Percentiles rank a stretch among this genome's conserved stretches.
Conservation (phyloP, 2,329 filamentous ascomycete genomes). For the Fusarium vanettenii region DNA sequence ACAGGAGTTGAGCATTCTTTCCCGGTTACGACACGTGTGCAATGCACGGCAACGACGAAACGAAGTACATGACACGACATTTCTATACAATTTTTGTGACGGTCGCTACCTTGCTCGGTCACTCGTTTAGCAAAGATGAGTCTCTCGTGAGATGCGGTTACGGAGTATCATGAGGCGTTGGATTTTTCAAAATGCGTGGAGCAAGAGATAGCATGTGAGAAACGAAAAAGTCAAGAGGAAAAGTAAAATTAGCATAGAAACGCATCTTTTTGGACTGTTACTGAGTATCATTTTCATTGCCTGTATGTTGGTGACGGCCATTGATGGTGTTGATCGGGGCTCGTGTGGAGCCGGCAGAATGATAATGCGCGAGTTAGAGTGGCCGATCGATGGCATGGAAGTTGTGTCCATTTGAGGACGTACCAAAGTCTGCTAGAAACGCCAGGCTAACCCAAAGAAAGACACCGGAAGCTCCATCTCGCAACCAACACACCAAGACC, state of each 20-base stretch:
- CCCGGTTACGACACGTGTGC: slow-evolving; percentile 32
- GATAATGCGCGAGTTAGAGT: slow-evolving; percentile 28
- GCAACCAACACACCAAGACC: slow-evolving; percentile 36
- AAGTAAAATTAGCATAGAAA: slow-evolving; percentile 1
- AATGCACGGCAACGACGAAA: slow-evolving; percentile 41
- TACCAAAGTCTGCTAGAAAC: slow-evolving; percentile 29
- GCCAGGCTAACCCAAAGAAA: slow-evolving; percentile 43
- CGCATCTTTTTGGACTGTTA: not conserved
- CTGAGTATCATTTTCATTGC: not conserved
- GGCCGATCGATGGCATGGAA: not conserved
- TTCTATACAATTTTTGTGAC: slow-evolving; percentile 37
- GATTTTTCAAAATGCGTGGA: slow-evolving; percentile 16
- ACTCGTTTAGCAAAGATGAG: slow-evolving; percentile 33
- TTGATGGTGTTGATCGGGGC: not conserved
- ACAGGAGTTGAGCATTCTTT: slow-evolving; percentile 23
- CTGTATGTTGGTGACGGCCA: not conserved
- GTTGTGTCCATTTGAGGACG: not conserved
- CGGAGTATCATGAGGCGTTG: slow-evolving; percentile 27
- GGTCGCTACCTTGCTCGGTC: slow-evolving; percentile 34
- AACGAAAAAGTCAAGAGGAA: slow-evolving; percentile 21
- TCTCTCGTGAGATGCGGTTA: slow-evolving; percentile 18
- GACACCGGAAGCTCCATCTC: slow-evolving; percentile 33
- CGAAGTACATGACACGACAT: slow-evolving; percentile 43
- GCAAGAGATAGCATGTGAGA: slow-evolving; percentile 15
- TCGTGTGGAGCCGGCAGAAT: slow-evolving; percentile 17